A percentile compares a stretch with the other conserved stretches of the same genome.
Conservation (phyloP, 192 early-diverging fungal species). For the Linnemannia schmuckeri region DNA sequence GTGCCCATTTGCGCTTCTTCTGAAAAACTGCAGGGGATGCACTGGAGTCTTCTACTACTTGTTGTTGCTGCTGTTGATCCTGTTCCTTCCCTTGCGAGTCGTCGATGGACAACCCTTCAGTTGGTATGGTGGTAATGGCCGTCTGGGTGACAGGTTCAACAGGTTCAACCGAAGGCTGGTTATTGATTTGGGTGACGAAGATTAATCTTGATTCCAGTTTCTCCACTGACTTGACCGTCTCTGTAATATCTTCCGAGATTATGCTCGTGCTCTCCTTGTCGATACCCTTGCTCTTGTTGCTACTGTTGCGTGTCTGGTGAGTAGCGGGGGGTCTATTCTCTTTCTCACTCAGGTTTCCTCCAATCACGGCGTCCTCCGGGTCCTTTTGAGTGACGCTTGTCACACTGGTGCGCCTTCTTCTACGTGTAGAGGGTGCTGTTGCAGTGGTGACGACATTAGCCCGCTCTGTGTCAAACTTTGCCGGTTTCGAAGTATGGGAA, state of each 20-base stretch:
- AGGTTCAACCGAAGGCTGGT: background rate
- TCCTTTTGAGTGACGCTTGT: background rate
- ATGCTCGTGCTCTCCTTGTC: background rate
- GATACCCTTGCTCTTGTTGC: background rate
- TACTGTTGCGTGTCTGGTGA: background rate
- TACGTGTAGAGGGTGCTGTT: background rate
- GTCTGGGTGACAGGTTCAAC: background rate
- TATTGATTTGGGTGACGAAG: background rate
- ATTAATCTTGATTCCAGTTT: background rate
- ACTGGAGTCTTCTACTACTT: background rate
- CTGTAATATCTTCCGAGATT: background rate
- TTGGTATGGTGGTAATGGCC: background rate
- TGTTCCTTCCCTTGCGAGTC: background rate
- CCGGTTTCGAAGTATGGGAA: background rate
- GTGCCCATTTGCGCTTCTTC: conserved; percentile 7
- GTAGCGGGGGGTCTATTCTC: background rate
- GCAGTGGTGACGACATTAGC: background rate
- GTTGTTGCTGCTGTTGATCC: background rate
- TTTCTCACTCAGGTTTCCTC: background rate
- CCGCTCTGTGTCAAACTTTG: background rate
- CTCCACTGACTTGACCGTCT: background rate
- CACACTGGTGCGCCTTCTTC: background rate
- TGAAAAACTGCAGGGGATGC: background rate
- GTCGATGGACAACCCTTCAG: background rate
- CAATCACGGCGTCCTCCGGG: background rate